phyloP scores from a whole-genome alignment of 805 yeast genomes.

The Zygosaccharomyces kombuchaensis region DNA sequence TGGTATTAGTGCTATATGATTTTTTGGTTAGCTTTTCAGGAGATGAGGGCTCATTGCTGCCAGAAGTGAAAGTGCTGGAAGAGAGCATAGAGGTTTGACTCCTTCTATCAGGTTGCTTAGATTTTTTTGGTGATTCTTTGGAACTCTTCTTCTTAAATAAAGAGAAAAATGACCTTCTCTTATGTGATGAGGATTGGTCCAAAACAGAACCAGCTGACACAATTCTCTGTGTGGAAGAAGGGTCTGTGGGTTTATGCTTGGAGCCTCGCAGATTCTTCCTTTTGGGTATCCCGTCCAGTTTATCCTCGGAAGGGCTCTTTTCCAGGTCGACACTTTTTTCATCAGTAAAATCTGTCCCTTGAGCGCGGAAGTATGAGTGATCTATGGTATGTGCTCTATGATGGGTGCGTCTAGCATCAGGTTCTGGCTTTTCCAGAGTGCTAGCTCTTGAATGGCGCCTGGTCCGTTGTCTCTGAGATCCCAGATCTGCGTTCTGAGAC shows the following conservation, averaged over 20 bases:
- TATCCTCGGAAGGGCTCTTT: not conserved
- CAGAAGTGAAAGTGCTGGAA: slow-evolving; percentile 17
- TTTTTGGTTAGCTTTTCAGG: slow-evolving; percentile 25
- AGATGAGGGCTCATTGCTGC: slow-evolving; percentile 8
- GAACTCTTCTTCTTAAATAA: slow-evolving; percentile 29
- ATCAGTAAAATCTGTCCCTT: not conserved
- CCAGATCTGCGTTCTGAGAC: not conserved
- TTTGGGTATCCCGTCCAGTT: not conserved
- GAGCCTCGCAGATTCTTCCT: slow-evolving; percentile 9
- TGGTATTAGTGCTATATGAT: slow-evolving; percentile 30
- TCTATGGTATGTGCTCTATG: not conserved
- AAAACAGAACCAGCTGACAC: slow-evolving; percentile 12
- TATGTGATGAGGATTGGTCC: slow-evolving; percentile 8
- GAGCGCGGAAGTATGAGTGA: not conserved
- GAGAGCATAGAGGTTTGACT: slow-evolving; percentile 12
- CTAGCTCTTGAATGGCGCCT: not conserved
- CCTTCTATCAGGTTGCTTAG: not conserved
- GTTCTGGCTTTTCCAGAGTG: not conserved
- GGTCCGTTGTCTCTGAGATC: not conserved
- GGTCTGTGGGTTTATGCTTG: not conserved
- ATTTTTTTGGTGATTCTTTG: slow-evolving; percentile 4
- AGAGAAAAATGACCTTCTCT: slow-evolving; percentile 27
- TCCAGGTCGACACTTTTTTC: not conserved
- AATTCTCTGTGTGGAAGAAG: slow-evolving; percentile 12
- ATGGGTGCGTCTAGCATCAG: not conserved